Evolutionary conservation across 2,329 filamentous ascomycete genomes (phyloP).

Genomic region (Tolypocladium capitatum): DNA sequence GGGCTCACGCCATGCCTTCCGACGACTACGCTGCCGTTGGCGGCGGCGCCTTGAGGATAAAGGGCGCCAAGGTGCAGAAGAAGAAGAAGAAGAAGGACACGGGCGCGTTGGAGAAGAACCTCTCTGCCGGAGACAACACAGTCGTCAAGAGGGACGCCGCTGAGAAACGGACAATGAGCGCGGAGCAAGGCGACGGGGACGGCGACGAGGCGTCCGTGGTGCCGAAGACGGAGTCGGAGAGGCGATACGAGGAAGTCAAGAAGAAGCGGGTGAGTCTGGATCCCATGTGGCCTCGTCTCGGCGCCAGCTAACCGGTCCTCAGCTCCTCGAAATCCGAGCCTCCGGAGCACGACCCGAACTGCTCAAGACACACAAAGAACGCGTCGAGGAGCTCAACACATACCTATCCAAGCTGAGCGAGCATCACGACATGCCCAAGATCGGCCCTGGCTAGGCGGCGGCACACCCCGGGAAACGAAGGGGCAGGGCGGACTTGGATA

Average conservation of each 20-base stretch:
- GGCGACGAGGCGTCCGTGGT: constrained; percentile 15
- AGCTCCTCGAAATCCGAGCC: constrained; percentile 67
- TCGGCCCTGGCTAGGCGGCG: constrained; percentile 40
- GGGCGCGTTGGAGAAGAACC: constrained; percentile 32
- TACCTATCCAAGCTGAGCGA: constrained; percentile 87
- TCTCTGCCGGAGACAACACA: constrained; percentile 19
- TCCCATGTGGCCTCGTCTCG: background rate
- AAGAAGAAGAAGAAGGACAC: constrained; percentile 49
- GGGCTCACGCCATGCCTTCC: constrained; percentile 42
- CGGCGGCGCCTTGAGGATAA: constrained; percentile 71
- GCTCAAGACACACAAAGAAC: constrained; percentile 91
- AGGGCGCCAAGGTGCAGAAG: constrained; percentile 57
- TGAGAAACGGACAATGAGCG: constrained; percentile 13
- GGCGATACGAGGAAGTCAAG: constrained; percentile 65
- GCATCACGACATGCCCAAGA: constrained; percentile 89
- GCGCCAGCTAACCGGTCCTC: constrained; percentile 4
- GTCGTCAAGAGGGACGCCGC: constrained; percentile 6
- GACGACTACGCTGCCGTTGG: constrained; percentile 59
- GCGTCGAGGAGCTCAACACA: constrained; percentile 88
- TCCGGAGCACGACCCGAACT: constrained; percentile 53
- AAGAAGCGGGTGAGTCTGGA: constrained; percentile 56
- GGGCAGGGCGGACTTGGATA: background rate
- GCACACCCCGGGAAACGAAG: background rate
- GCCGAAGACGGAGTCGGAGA: constrained; percentile 74
- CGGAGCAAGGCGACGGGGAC: constrained; percentile 18